Evolutionary conservation across 2,329 filamentous ascomycete species (phyloP), one percentile per base, ranked within the genome.

Genomic region (Graphilbum sp.): DNA sequence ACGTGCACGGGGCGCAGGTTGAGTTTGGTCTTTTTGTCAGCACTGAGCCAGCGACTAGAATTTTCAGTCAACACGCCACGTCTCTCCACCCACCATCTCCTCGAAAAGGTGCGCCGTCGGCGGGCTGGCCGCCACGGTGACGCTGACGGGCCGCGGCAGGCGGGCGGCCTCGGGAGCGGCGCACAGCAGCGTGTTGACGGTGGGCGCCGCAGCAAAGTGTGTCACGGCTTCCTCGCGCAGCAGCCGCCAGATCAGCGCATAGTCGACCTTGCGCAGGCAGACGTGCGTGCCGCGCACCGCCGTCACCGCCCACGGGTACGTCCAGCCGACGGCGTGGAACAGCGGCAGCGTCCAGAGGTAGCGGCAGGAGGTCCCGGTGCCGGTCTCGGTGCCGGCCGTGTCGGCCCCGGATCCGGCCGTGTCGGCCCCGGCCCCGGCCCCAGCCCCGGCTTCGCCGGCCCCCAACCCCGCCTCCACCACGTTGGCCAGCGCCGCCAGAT

Each of bases 191-290:
- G 88, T 98, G 55, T 96, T 96, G 37, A 98, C 90, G 0, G 90
- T 98, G 0, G 90, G 90, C 0, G 88, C 90, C 1, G 88, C 88
- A 52, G 88, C 93, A 62, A 92, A 96, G 57, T 98, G 90, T 1
- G 86, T 96, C 45, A 98, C 80, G 7, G 72, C 66, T 57, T 96
- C 83, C 37, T 85, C 72, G 51, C 86, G 92, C 25, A 98, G 62
- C 4, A 98, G 61, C 35, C 72, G 71, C 90, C 90, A 98, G 43
- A 98, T 93, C 41, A 88, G 66, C 0, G 83, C 75, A 53, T 98
- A 98, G 58, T 96, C 86, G 46, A 98, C 84, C 63, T 94, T 96
- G 43, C 90, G 73, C 16, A 98, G 65, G 50, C 87, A 95, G 54
- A 94, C 86, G 56, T 96, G 86, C 3, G 88, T 92, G n/a, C 88